phyloP scores from a whole-genome alignment of 176 grass and related monocot species.

The Bromus sterilis region DNA sequence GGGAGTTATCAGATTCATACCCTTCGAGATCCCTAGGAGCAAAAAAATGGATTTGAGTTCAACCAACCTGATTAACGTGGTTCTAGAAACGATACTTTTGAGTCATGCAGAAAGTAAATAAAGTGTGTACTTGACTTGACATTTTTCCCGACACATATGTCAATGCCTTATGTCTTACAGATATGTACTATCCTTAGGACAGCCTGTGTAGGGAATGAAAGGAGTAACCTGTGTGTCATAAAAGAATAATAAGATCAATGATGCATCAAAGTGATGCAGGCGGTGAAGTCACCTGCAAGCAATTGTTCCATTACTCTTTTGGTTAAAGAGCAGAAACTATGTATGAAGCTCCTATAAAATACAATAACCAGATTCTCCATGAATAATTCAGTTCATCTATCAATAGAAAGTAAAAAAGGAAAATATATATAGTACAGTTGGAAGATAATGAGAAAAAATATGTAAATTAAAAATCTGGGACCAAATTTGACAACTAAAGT shows the following conservation, averaged over 20 bases:
- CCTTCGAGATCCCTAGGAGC: constrained; percentile 77
- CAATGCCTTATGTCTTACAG: constrained; percentile 31
- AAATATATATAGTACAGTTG: neutral
- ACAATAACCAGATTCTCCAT: constrained; percentile 65
- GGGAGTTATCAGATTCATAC: constrained; percentile 85
- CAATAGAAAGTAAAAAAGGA: neutral
- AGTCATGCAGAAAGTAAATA: too few species aligned
- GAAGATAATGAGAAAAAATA: neutral
- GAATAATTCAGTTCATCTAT: constrained; percentile 75
- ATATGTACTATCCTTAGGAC: constrained; percentile 51
- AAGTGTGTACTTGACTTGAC: constrained; percentile 47
- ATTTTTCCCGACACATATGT: too few species aligned
- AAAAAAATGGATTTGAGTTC: constrained; percentile 78
- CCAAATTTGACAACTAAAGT: neutral
- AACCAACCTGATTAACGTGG: constrained; percentile 75
- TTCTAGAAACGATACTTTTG: too few species aligned
- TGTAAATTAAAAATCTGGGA: neutral
- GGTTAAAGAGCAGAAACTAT: constrained; percentile 27
- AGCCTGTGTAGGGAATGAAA: constrained; percentile 37
- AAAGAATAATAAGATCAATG: neutral
- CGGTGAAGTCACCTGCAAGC: constrained; percentile 37
- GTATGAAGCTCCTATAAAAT: constrained; percentile 83
- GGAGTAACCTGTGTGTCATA: neutral
- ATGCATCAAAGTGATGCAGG: neutral
- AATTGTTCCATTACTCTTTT: neutral